A percentile compares a stretch with the other conserved stretches of the same genome.
These are phyloP conservation scores for Dactylonectria estremocensis DNA, from an alignment of 2,329 filamentous ascomycete species.

Conservation along the genomic window DNA sequence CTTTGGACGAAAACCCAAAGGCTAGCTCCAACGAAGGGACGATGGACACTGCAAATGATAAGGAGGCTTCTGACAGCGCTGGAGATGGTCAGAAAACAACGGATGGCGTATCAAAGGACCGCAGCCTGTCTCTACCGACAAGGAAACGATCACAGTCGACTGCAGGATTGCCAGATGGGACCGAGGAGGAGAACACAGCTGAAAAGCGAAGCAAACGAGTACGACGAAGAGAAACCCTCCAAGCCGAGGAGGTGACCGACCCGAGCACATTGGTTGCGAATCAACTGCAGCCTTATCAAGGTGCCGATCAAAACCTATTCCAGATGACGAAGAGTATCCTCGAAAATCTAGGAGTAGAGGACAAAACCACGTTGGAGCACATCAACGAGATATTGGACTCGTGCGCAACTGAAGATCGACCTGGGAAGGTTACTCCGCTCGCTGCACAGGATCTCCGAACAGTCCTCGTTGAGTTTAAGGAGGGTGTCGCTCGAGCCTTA, in stretches of 20 bases:
- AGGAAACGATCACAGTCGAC: conserved; percentile 75
- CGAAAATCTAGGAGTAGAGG: conserved; percentile 69
- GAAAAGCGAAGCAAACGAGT: conserved; percentile 78
- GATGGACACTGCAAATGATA: conserved; percentile 39
- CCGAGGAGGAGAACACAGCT: conserved; percentile 70
- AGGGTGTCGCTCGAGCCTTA: conserved; percentile 68
- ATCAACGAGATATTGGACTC: conserved; percentile 68
- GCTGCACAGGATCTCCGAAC: conserved; percentile 66
- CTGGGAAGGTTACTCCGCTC: conserved; percentile 62
- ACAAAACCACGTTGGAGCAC: conserved; percentile 61
- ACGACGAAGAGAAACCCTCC: conserved; percentile 68
- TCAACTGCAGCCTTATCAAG: conserved; percentile 71
- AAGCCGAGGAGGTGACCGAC: conserved; percentile 68
- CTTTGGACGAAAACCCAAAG: conserved; percentile 27
- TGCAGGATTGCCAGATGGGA: conserved; percentile 70
- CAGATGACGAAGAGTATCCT: conserved; percentile 69
- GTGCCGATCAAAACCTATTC: conserved; percentile 70
- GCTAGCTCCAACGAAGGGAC: conserved; percentile 19
- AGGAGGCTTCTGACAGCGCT: conserved; percentile 39
- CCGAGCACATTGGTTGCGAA: conserved; percentile 67
- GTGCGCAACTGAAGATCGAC: conserved; percentile 66
- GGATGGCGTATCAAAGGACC: conserved; percentile 52
- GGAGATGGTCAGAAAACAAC: conserved; percentile 48
- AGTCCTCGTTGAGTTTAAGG: conserved; percentile 65
- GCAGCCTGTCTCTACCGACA: conserved; percentile 59